These are phyloP conservation scores for Hippophae rhamnoides DNA, from an alignment of 306 rosid genomes.

Conservation along the genomic window DNA sequence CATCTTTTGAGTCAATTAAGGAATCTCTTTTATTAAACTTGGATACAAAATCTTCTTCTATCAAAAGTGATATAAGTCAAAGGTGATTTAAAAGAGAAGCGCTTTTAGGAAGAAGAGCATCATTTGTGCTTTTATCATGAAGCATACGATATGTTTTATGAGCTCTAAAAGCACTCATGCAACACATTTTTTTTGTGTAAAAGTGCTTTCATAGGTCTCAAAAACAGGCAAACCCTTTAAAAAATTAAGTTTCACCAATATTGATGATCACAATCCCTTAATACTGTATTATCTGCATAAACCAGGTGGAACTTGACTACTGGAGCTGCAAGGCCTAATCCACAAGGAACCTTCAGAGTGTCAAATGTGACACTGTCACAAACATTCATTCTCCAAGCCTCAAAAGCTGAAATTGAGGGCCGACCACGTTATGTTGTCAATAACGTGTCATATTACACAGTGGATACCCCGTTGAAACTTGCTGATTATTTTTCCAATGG, in stretches of 20 bases:
- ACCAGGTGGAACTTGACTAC: conserved; percentile 73
- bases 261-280: background rate
- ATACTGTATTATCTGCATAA: background rate
- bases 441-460: conserved; percentile 60
- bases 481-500: conserved; percentile 57
- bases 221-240: too few relatives aligned
- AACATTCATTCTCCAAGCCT: conserved; percentile 47
- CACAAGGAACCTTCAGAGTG: conserved; percentile 74
- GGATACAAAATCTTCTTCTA: too few relatives aligned
- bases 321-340: conserved; percentile 86
- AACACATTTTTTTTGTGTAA: too few relatives aligned
- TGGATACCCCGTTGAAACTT: conserved; percentile 60
- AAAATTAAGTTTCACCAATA: background rate
- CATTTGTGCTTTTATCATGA: too few relatives aligned
- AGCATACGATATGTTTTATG: too few relatives aligned
- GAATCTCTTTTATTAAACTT: too few relatives aligned
- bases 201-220: too few relatives aligned
- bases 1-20: background rate
- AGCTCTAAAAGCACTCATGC: too few relatives aligned
- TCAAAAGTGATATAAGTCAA: too few relatives aligned
- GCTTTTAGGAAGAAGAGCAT: too few relatives aligned
- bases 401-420: conserved; percentile 18
- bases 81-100: too few relatives aligned
- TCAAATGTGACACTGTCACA: conserved; percentile 57
- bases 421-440: conserved; percentile 38